Percentiles rank a stretch among this genome's conserved stretches.
These are phyloP conservation scores for Teratosphaeria viscida DNA, from an alignment of 2,329 filamentous ascomycete genomes.

Conservation along the genomic window DNA sequence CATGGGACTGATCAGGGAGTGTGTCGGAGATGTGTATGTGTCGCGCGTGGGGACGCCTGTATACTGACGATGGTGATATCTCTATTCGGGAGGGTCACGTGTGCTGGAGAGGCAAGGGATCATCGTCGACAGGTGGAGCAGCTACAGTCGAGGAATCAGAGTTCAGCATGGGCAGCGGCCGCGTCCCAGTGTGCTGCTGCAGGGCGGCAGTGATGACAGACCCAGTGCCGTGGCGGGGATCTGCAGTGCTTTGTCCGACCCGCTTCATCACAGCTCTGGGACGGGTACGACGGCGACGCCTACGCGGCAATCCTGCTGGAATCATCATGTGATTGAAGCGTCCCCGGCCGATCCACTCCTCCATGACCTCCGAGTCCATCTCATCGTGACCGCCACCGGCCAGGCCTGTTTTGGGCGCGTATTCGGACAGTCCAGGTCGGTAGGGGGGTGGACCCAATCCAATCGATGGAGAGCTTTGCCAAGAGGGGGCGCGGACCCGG, in stretches of 20 bases:
- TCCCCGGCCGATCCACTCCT: no score
- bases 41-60: no score
- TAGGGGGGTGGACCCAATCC: no score
- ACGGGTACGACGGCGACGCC: background rate
- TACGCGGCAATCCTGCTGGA: no score
- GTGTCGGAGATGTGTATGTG: background rate
- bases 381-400: no score
- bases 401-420: no score
- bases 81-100: no score
- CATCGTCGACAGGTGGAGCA: background rate
- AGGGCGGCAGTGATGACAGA: slow-evolving; percentile 11
- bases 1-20: background rate
- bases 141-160: background rate
- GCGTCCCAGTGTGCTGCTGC: slow-evolving; percentile 2
- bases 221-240: slow-evolving; percentile 5
- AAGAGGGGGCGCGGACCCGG: no score
- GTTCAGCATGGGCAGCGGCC: background rate
- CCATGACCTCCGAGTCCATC: no score
- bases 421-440: no score
- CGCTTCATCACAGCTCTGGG: background rate
- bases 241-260: background rate
- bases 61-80: background rate
- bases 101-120: background rate
- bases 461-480: no score
- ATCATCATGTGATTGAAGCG: no score